A percentile compares a stretch with the other conserved stretches of the same genome.
phyloP scores from a whole-genome alignment of 345 rosid species.

The Garcia nutans region DNA sequence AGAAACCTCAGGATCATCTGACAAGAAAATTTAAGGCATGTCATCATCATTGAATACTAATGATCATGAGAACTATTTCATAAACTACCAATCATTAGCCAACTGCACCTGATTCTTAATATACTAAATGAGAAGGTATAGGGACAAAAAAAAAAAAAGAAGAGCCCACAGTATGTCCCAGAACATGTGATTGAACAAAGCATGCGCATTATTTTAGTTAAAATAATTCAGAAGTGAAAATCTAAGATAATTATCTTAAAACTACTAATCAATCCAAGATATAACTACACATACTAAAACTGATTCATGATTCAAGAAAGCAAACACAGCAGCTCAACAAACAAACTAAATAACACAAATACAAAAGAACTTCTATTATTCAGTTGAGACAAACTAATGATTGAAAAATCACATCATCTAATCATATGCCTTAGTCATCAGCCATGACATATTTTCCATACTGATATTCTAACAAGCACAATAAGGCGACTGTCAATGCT shows the following conservation, averaged over 20 bases:
- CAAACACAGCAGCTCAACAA: background rate
- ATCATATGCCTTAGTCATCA: background rate
- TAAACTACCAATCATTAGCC: background rate
- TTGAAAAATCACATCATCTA: background rate
- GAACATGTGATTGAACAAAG: background rate
- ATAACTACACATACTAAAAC: background rate
- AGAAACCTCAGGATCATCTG: conserved; percentile 80
- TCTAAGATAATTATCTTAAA: background rate
- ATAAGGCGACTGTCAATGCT: background rate
- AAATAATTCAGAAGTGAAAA: background rate
- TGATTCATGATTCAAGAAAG: background rate
- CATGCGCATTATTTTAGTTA: background rate
- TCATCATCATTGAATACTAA: conserved; percentile 2
- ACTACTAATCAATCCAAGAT: background rate
- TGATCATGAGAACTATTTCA: background rate
- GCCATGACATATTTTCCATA: background rate
- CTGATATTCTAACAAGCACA: background rate
- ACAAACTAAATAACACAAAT: background rate
- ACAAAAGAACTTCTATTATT: background rate
- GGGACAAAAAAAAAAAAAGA: background rate
- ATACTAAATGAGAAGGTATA: background rate
- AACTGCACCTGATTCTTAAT: background rate
- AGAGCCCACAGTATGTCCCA: background rate
- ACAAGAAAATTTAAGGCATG: conserved; percentile 20
- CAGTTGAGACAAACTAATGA: background rate